Conservation (phyloP, 164 flowering plant genomes). For the Berberis thunbergii region DNA sequence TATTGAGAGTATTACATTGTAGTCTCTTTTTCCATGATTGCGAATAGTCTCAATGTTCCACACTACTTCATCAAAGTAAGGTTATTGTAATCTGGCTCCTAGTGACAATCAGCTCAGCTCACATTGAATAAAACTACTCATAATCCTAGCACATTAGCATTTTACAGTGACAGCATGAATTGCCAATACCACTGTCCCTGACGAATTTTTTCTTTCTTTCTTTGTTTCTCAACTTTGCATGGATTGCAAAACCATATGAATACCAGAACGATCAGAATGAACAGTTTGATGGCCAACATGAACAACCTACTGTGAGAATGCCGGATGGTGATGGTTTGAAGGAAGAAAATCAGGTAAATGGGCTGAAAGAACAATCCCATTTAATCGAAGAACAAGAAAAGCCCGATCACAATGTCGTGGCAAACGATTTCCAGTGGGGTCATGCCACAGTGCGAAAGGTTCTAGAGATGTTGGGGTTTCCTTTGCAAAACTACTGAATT, state of each 20-base stretch:
- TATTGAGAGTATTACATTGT: no score
- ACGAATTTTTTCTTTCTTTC: slow-evolving; percentile 1
- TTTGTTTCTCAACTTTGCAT: background rate
- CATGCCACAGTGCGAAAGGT: slow-evolving; percentile 26
- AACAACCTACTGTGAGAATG: slow-evolving; percentile 9
- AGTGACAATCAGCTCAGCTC: background rate
- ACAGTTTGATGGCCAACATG: slow-evolving; percentile 15
- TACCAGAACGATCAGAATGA: slow-evolving; percentile 20
- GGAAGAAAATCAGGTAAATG: background rate
- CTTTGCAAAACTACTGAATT: background rate
- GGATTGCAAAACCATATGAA: slow-evolving; percentile 4
- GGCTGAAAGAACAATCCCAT: background rate
- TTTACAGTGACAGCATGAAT: no score
- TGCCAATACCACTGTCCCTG: background rate
- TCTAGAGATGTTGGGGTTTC: slow-evolving; percentile 6
- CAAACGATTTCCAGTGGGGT: slow-evolving; percentile 41
- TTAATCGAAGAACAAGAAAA: slow-evolving; percentile 9
- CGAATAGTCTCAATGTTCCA: no score
- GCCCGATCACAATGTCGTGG: slow-evolving; percentile 9
- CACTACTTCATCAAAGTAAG: no score
- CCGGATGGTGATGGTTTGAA: background rate
- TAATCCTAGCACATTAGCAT: no score
- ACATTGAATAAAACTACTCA: no score
- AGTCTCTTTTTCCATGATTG: no score
- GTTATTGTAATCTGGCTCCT: no score